phyloP scores from a whole-genome alignment of 2,329 filamentous ascomycete genomes.

The Plectosphaerella sp. region DNA sequence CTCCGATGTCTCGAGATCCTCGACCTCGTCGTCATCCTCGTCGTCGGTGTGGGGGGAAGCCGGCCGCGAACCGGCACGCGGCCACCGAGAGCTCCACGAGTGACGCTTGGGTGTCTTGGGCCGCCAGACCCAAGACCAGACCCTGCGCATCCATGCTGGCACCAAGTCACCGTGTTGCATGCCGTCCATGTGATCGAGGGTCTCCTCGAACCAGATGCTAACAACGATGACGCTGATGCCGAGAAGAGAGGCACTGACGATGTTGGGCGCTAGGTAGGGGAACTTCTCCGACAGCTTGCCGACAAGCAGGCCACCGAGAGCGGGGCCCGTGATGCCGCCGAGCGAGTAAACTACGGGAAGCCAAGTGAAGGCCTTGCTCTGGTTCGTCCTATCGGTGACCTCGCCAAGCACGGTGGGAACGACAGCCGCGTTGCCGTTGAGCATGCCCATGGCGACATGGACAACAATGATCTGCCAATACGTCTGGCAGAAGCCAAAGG shows the following conservation, averaged over 20 bases:
- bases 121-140: slow-evolving; percentile 21
- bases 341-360: slow-evolving; percentile 94
- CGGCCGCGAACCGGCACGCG: slow-evolving; percentile 20
- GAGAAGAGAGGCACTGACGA: slow-evolving; percentile 71
- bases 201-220: slow-evolving; percentile 82
- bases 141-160: slow-evolving; percentile 26
- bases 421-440: slow-evolving; percentile 93
- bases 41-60: slow-evolving; percentile 17
- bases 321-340: slow-evolving; percentile 87
- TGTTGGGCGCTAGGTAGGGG: slow-evolving; percentile 82
- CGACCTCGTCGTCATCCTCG: slow-evolving; percentile 13
- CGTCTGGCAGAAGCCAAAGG: slow-evolving; percentile 80
- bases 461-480: slow-evolving; percentile 83
- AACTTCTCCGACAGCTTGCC: slow-evolving; percentile 57
- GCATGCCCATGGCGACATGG: slow-evolving; percentile 83
- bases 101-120: slow-evolving; percentile 15
- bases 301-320: slow-evolving; percentile 83
- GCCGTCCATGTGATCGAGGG: slow-evolving; percentile 52
- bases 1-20: slow-evolving; percentile 16
- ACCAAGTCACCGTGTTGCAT: slow-evolving; percentile 20
- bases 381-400: slow-evolving; percentile 91
- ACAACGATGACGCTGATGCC: slow-evolving; percentile 68
- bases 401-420: slow-evolving; percentile 93
- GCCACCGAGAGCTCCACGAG: slow-evolving; percentile 35
- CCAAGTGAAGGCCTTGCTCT: slow-evolving; percentile 90